These are phyloP conservation scores for Populus alba DNA, from an alignment of 345 rosid genomes.

Conservation along the genomic window DNA sequence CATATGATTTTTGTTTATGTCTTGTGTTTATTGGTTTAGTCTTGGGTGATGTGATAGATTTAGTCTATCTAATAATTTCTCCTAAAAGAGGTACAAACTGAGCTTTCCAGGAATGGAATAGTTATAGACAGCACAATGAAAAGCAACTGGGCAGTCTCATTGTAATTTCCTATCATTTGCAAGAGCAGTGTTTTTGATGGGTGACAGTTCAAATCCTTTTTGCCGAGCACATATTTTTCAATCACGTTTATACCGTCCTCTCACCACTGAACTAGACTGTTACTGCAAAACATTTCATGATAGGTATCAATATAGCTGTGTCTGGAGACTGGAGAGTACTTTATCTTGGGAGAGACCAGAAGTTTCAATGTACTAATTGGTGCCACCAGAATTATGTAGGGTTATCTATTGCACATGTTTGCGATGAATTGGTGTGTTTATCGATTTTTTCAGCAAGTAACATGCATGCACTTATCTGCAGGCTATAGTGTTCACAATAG, in stretches of 20 bases:
- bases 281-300: neutral
- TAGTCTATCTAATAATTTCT: too few species aligned
- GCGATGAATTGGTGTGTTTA: neutral
- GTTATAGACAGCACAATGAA: neutral
- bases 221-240: neutral
- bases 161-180: neutral
- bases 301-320: neutral
- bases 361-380: neutral
- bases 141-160: neutral
- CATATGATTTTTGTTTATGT: too few species aligned
- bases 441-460: neutral
- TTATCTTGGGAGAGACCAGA: neutral
- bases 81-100: neutral
- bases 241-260: too few species aligned
- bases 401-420: neutral
- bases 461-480: slow-evolving; percentile 28
- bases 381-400: neutral
- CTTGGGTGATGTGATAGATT: too few species aligned
- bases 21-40: too few species aligned
- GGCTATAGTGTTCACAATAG: slow-evolving; percentile 74
- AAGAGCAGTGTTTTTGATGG: neutral
- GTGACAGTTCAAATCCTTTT: neutral
- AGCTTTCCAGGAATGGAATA: neutral
- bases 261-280: neutral
- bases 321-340: neutral